Conservation (phyloP, 2,329 filamentous ascomycete genomes). For the Fusarium stilboides region DNA sequence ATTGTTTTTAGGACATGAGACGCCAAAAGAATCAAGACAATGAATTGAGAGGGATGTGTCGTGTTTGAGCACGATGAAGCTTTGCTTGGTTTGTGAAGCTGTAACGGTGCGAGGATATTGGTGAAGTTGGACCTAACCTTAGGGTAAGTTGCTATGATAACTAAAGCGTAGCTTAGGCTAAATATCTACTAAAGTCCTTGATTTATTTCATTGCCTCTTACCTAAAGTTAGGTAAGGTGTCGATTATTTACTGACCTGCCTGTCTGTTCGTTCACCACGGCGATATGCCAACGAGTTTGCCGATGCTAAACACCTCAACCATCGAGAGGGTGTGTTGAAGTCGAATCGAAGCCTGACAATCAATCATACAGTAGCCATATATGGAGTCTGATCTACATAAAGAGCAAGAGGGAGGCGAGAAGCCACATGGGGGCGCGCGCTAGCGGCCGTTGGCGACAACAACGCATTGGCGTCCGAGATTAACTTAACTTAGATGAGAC, state of each 20-base stretch:
- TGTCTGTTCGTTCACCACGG: background rate
- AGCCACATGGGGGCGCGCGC: constrained; percentile 45
- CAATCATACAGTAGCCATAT: constrained; percentile 20
- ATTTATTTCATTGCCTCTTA: too few species aligned
- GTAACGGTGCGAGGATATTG: background rate
- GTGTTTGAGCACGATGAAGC: background rate
- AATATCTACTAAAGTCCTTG: too few species aligned
- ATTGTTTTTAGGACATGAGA: constrained; percentile 11
- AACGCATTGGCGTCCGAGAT: constrained; percentile 42
- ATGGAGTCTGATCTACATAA: constrained; percentile 31
- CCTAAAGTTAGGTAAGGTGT: too few species aligned
- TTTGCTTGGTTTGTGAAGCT: background rate
- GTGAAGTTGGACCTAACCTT: background rate
- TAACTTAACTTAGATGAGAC: constrained; percentile 44
- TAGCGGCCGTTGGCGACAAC: constrained; percentile 50
- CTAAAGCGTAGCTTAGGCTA: too few species aligned
- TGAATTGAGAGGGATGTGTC: constrained; percentile 5
- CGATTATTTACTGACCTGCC: too few species aligned
- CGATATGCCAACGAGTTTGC: constrained; percentile 14
- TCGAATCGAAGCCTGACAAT: constrained; percentile 28
- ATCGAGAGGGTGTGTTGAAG: constrained; percentile 27
- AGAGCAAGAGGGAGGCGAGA: constrained; percentile 35
- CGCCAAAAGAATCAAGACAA: constrained; percentile 22
- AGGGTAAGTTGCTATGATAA: too few species aligned
- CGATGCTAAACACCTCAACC: constrained; percentile 16